Conservation (phyloP, 1,139 yeast genomes). For the Lizanozyma gosingica region DNA sequence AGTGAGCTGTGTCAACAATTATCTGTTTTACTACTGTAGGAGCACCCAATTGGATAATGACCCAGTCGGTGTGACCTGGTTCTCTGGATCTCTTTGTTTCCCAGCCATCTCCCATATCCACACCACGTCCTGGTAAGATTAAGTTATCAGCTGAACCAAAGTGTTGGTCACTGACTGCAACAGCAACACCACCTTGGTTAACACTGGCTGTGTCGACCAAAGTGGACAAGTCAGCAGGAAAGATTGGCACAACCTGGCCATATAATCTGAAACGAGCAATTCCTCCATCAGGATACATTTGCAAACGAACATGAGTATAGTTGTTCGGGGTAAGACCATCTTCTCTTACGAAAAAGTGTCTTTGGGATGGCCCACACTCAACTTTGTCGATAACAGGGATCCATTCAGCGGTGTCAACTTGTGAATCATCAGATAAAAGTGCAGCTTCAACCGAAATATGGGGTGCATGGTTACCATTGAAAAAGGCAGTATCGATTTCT, state of each 20-base stretch:
- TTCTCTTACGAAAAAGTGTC: slow-evolving; percentile 64
- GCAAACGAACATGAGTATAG: slow-evolving; percentile 73
- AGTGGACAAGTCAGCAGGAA: slow-evolving; percentile 36
- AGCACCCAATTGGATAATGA: slow-evolving; percentile 67
- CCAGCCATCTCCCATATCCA: slow-evolving; percentile 98
- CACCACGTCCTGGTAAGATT: slow-evolving; percentile 86
- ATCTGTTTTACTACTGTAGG: slow-evolving; percentile 46
- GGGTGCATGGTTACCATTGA: slow-evolving; percentile 95
- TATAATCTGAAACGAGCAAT: slow-evolving; percentile 88
- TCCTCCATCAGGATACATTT: slow-evolving; percentile 97
- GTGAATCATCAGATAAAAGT: slow-evolving; percentile 19
- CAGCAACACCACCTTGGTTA: slow-evolving; percentile 81
- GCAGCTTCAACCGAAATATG: slow-evolving; percentile 77
- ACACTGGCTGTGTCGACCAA: slow-evolving; percentile 74
- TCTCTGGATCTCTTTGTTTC: slow-evolving; percentile 87
- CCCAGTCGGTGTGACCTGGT: slow-evolving; percentile 88
- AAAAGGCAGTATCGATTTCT: slow-evolving; percentile 87
- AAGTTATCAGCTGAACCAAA: slow-evolving; percentile 87
- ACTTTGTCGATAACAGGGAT: slow-evolving; percentile 54
- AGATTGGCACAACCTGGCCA: slow-evolving; percentile 68
- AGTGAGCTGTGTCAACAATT: slow-evolving; percentile 85
- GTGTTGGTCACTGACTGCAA: slow-evolving; percentile 79
- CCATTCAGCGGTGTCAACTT: slow-evolving; percentile 44
- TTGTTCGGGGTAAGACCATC: slow-evolving; percentile 45
- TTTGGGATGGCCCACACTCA: slow-evolving; percentile 84